A percentile compares a stretch with the other conserved stretches of the same genome.
phyloP scores from a whole-genome alignment of 169 alveolate genomes.

The Blepharisma undulans region DNA sequence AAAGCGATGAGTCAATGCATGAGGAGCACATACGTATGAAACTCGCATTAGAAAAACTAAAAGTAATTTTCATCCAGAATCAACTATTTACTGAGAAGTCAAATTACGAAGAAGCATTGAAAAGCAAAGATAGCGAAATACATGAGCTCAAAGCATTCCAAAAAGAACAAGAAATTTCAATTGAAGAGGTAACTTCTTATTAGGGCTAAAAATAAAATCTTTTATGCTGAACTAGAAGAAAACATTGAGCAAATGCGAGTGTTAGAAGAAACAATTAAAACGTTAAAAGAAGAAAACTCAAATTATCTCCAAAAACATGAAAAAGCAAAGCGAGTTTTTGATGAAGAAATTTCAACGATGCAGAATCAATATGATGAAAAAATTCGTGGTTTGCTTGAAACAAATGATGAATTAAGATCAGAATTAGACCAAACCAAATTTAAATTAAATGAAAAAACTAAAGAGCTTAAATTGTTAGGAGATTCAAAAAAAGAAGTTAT shows the following conservation, averaged over 20 bases:
- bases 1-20: not conserved
- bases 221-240: not conserved
- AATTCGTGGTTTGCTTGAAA: not conserved
- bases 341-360: not conserved
- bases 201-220: not conserved
- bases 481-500: not conserved
- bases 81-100: not conserved
- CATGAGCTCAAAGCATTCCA: not conserved
- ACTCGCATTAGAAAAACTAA: not conserved
- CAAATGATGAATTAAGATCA: not conserved
- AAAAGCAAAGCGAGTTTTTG: not conserved
- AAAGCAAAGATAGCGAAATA: not conserved
- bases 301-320: not conserved
- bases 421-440: not conserved
- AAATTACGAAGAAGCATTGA: not conserved
- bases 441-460: not conserved
- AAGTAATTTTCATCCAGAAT: not conserved
- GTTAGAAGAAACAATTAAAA: not conserved
- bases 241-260: not conserved
- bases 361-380: not conserved
- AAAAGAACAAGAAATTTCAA: not conserved
- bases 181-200: not conserved
- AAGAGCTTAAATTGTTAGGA: not conserved
- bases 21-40: not conserved
- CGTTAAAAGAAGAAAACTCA: not conserved